Conservation (phyloP, 306 rosid genomes). For the Arachis stenosperma region DNA sequence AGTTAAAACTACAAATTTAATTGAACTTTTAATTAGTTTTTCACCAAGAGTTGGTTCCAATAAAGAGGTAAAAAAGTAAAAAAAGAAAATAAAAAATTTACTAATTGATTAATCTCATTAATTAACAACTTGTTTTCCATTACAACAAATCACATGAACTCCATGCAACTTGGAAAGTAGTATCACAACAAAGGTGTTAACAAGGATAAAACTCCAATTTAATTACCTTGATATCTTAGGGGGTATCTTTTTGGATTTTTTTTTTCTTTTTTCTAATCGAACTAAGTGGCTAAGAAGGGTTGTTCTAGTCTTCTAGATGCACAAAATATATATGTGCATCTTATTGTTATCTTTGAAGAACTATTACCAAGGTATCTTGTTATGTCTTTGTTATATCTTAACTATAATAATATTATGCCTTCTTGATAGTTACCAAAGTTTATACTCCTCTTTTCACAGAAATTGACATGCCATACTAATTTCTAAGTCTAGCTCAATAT, state of each 20-base stretch:
- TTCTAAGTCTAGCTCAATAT: slow-evolving; percentile 29
- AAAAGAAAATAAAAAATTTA: too few species aligned
- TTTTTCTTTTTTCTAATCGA: neutral
- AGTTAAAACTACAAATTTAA: slow-evolving; percentile 1
- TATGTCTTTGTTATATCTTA: slow-evolving; percentile 23
- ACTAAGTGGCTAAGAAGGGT: neutral
- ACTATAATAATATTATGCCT: slow-evolving; percentile 17
- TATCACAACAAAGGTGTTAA: neutral
- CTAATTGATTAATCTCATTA: slow-evolving; percentile 5
- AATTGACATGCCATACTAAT: slow-evolving; percentile 31
- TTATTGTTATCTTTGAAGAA: slow-evolving; percentile 28
- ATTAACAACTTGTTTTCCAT: neutral
- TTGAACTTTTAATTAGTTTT: slow-evolving; percentile 1
- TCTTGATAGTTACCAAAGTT: slow-evolving; percentile 21
- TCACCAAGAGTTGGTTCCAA: neutral
- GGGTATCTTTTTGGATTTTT: neutral
- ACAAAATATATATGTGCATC: slow-evolving; percentile 3
- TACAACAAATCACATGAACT: slow-evolving; percentile 28
- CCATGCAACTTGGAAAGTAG: slow-evolving; percentile 25
- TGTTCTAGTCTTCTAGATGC: neutral
- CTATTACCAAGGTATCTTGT: slow-evolving; percentile 33
- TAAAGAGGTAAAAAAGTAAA: neutral
- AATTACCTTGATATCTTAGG: neutral
- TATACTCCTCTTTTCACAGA: slow-evolving; percentile 8
- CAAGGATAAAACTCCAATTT: neutral